A percentile compares a stretch with the other conserved stretches of the same genome.
phyloP scores from a whole-genome alignment of 1,284 basidiomycete species.

The Malassezia caprae region DNA sequence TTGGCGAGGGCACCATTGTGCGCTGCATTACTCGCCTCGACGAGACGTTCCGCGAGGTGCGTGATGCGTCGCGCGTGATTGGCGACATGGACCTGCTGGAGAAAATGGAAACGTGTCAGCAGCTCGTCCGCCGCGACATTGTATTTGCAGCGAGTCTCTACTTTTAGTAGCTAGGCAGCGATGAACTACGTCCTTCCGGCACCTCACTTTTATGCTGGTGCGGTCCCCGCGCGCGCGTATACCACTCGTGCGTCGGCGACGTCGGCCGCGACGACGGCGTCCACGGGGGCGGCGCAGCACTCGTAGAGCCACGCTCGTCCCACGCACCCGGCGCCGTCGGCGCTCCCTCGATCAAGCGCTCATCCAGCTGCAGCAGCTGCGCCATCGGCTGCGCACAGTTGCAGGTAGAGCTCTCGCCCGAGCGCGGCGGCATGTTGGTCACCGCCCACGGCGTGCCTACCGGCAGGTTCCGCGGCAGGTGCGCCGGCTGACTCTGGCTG shows the following conservation, averaged over 20 bases:
- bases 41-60: constrained; percentile 90
- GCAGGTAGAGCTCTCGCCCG: constrained; percentile 37
- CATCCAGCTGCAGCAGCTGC: constrained; percentile 37
- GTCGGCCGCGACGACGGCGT: constrained; percentile 33
- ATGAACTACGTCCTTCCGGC: neutral
- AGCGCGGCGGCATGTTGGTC: constrained; percentile 34
- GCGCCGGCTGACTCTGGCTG: neutral
- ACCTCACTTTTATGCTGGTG: neutral
- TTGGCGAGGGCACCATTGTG: constrained; percentile 93
- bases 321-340: constrained; percentile 42
- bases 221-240: neutral
- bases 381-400: constrained; percentile 40
- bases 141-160: constrained; percentile 44
- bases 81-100: constrained; percentile 88
- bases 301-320: constrained; percentile 24
- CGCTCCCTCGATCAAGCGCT: constrained; percentile 36
- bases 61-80: constrained; percentile 93
- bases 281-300: constrained; percentile 34
- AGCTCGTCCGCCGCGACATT: constrained; percentile 57
- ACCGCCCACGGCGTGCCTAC: constrained; percentile 40
- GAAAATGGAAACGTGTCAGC: constrained; percentile 93
- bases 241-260: constrained; percentile 22
- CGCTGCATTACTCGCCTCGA: constrained; percentile 89
- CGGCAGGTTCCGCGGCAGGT: constrained; percentile 31
- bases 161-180: constrained; percentile 20